Evolutionary conservation across 2,329 filamentous ascomycete genomes (phyloP), one percentile per base, ranked within the genome.

Genomic region (Zymoseptoria tritici): DNA sequence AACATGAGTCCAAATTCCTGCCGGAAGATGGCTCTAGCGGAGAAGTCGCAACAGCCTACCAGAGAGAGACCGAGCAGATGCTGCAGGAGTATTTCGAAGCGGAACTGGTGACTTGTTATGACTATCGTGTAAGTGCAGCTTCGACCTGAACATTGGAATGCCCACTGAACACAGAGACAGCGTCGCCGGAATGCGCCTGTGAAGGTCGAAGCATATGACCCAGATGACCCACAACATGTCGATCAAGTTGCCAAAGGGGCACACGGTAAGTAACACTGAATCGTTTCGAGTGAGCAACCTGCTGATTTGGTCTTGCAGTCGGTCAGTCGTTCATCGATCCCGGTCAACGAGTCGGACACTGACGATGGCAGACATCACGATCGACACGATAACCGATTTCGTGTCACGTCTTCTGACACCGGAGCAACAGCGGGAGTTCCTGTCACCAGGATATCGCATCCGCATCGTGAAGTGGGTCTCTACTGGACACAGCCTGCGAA

Each of bases 221-320:
- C 53, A 16, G 53, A 55, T 46, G 53, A 55, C 22, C 53, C 53
- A 11, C 22, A 31, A 55, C 53, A 55, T 13, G 53, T 55, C 4
- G 53, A 55, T 36, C 53, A 55, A 21, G 53, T 55, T 11, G 53
- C 53, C 4, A 55, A 55, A 20, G 53, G 53, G 19, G 53, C 53
- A 21, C 53, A 55, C 16, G 53, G 31, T 42, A 9, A 42, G 31
- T 9, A 42, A 42, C 6, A 13, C 9, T 42, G 31, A 42, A 42
- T 42, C 31, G 31, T 11, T 42, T 42, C 8, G 9, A 42, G 8
- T 42, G 31, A 13, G 31, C 31, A 42, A 13, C 31, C 31, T 42
- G 31, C 31, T 42, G 31, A 42, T 42, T 13, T 9, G 3, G 31
- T 42, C 31, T 42, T 9, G 31, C 31, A 42, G 31, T 42, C 9